Evolutionary conservation across 78 protist species (phyloP).

Genomic region (Guillardia theta): DNA sequence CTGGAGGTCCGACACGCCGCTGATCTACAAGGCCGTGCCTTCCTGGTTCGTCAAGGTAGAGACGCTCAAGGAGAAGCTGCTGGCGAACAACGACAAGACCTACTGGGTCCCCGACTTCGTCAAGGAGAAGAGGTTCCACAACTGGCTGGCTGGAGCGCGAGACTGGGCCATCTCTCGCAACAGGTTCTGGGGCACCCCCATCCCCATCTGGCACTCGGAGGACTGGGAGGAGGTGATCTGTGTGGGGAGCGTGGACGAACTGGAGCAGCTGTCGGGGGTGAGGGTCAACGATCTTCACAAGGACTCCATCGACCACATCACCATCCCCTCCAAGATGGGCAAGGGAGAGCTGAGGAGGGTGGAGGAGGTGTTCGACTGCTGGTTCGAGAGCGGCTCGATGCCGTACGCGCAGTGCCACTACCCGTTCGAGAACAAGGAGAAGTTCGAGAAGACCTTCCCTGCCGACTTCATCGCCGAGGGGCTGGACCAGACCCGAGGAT

Average conservation of each 20-base stretch:
- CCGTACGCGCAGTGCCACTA: slow-evolving; percentile 97
- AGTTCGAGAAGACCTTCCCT: slow-evolving; percentile 64
- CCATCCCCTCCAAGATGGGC: slow-evolving; percentile 90
- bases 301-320: slow-evolving; percentile 81
- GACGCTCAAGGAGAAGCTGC: slow-evolving; percentile 44
- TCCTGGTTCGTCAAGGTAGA: slow-evolving; percentile 87
- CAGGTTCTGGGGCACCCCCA: slow-evolving; percentile 99
- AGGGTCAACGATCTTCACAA: slow-evolving; percentile 77
- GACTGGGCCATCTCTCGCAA: slow-evolving; percentile 94
- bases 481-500: slow-evolving; percentile 85
- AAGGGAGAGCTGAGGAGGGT: slow-evolving; percentile 57
- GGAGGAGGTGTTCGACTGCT: slow-evolving; percentile 98
- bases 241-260: background rate
- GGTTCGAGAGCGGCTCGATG: slow-evolving; percentile 99
- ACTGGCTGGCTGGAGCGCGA: slow-evolving; percentile 86
- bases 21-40: slow-evolving; percentile 93
- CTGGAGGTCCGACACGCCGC: slow-evolving; percentile 94
- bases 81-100: background rate
- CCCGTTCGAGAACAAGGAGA: slow-evolving; percentile 97
- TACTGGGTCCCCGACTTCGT: slow-evolving; percentile 88
- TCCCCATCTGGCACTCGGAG: slow-evolving; percentile 97
- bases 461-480: slow-evolving; percentile 97
- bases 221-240: slow-evolving; percentile 84
- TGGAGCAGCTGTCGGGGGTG: slow-evolving; percentile 76
- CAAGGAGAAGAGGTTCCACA: slow-evolving; percentile 90